A percentile compares a stretch with the other conserved stretches of the same genome.
These are phyloP conservation scores for Elsinoe perseae DNA, from an alignment of 2,329 filamentous ascomycete genomes.

Conservation along the genomic window DNA sequence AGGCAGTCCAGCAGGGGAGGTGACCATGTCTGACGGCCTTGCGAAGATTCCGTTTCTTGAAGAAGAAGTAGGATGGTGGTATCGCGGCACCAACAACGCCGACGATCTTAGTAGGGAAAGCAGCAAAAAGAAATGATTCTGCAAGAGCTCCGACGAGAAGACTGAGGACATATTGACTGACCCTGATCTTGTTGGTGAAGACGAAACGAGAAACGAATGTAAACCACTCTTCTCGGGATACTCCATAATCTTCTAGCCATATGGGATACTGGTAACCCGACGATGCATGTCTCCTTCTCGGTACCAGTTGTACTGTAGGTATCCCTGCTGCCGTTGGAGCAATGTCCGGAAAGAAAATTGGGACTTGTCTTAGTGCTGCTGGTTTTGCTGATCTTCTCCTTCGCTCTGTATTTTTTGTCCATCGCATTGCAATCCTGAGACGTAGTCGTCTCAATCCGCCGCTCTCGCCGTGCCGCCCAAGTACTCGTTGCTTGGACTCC, in stretches of 20 bases:
- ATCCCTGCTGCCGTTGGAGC: neutral
- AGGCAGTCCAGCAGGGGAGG: slow-evolving; percentile 14
- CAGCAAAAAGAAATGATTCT: neutral
- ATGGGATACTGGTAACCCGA: slow-evolving; percentile 15
- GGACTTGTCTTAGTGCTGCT: neutral
- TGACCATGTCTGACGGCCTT: slow-evolving; percentile 4
- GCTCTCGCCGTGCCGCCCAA: neutral
- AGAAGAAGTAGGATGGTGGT: neutral
- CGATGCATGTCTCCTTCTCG: slow-evolving; percentile 13
- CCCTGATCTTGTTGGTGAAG: slow-evolving; percentile 3
- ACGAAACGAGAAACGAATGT: slow-evolving; percentile 8
- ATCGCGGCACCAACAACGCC: neutral
- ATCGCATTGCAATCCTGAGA: neutral
- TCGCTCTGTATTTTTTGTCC: neutral
- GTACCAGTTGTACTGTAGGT: slow-evolving; percentile 12
- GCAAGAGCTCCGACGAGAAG: neutral
- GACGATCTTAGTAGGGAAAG: slow-evolving; percentile 8
- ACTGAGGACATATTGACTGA: neutral
- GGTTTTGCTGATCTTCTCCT: neutral
- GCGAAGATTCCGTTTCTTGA: slow-evolving; percentile 12
- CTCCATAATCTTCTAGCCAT: slow-evolving; percentile 11
- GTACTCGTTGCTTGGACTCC: neutral
- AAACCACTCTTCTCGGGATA: slow-evolving; percentile 13
- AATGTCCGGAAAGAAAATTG: neutral
- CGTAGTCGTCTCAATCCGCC: neutral